Base-by-base conservation (phyloP, 2,329 filamentous ascomycete genomes). In the Plenodomus tracheiphilus region DNA sequence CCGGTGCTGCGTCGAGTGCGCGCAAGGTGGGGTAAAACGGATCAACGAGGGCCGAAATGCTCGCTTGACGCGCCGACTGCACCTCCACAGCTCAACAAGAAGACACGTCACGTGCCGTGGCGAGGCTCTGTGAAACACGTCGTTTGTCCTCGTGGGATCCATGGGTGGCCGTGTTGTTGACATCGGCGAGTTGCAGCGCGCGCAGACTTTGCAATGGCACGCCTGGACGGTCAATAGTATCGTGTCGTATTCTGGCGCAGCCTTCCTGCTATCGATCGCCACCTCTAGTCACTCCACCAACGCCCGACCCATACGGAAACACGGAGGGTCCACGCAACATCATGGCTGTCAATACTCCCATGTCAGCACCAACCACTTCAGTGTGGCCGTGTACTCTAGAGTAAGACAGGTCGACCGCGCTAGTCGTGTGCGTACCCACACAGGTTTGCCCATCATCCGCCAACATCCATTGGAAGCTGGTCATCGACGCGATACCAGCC, bases 61-160 rank as follows among this genome's bases (percentile, higher is more conserved):
- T 32, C 28, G 28, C 28, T 32, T 43, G 41, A 50, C 45, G 47
- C 42, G 37, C 39, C 28, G 9, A 32, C 37, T 30, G 43, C 39
- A 39, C 41, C 50, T 39, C 34, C 50, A 46, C 50, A 53, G 47
- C 50, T 53, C 50, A 53, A 53, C 50, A 53, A 50, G 45, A 47
- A 50, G 46, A 41, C 34, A 28, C 6, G 28, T 32, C 34, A 47
- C 36, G 39, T 47, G 20, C 34, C 39, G 47, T 43, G 13, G 49
- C 48, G 49, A 43, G 49, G 49, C 49, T 51, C 49, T 51, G 48
- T 39, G 37, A 42, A 30, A 34, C 48, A 38, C 28, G 36, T 21
- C 39, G 40, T 39, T 22, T 39, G 15, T 41, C 20, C 30, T 28
- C 20, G 32, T 48, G 40, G 32, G 20, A 25, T 25, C n/a, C 37